These are phyloP conservation scores for Lathyrus sativus DNA, from an alignment of 306 rosid genomes.

Conservation along the genomic window DNA sequence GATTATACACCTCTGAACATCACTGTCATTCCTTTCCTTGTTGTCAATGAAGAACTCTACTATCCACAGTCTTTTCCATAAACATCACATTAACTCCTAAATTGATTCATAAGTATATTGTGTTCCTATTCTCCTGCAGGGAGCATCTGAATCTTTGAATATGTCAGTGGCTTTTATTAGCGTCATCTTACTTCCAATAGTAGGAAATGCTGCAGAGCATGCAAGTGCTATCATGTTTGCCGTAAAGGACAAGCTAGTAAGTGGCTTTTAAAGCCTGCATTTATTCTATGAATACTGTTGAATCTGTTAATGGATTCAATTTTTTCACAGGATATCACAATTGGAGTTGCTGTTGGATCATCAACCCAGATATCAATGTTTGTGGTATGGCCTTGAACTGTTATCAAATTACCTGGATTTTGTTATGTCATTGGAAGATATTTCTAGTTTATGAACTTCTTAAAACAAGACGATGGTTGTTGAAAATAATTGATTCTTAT, in stretches of 20 bases:
- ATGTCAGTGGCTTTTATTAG: slow-evolving; percentile 88
- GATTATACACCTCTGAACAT: slow-evolving; percentile 10
- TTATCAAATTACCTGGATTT: slow-evolving; percentile 29
- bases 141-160: slow-evolving; percentile 79
- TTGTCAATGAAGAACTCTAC: background rate
- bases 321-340: slow-evolving; percentile 70
- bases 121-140: slow-evolving; percentile 57
- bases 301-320: slow-evolving; percentile 40
- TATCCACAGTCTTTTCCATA: slow-evolving; percentile 7
- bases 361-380: slow-evolving; percentile 96
- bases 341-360: slow-evolving; percentile 95
- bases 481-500: slow-evolving; percentile 28
- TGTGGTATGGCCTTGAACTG: slow-evolving; percentile 67
- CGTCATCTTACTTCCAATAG: slow-evolving; percentile 90
- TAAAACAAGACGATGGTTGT: background rate
- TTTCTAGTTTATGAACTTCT: slow-evolving; percentile 20
- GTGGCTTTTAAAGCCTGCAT: slow-evolving; percentile 44
- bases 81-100: background rate
- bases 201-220: slow-evolving; percentile 68
- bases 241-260: slow-evolving; percentile 91
- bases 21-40: slow-evolving; percentile 5
- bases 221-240: slow-evolving; percentile 98
- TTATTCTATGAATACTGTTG: slow-evolving; percentile 26
- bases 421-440: slow-evolving; percentile 12
- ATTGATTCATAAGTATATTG: slow-evolving; percentile 21